Evolutionary conservation across 2,329 filamentous ascomycete species (phyloP), one percentile per base, ranked within the genome.

Genomic region (Scytalidium sp.): DNA sequence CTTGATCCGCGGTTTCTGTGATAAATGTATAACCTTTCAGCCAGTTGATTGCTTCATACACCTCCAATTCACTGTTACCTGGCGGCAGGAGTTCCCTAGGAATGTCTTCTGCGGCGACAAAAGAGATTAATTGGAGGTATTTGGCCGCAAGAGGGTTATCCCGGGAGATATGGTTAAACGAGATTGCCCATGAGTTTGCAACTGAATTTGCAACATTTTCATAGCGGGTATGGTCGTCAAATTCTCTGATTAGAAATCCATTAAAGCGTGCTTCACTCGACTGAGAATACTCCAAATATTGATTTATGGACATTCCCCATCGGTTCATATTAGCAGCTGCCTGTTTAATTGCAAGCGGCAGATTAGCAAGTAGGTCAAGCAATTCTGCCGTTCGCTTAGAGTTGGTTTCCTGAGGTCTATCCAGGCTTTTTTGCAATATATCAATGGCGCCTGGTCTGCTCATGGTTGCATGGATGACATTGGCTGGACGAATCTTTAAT

Each of bases 311-410:
- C 15, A 19, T 47, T 36, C 21, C 41, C 22, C 46, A 49, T 45
- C 49, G 42, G n/a, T 49, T 9, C 3, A 57, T 41, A 17, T 51
- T 55, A 13, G 55, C 53, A 3, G 45, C 46, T 11, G 53, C 53
- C 29, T 57, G 53, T 3, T 17, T 39, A 19, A 57, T 50, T 6
- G 53, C 53, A 6, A 57, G 49, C 17, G 50, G 50, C 17, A 57
- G 46, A 27, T 51, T 41, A n/a, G 29, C 25, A 41, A 56, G 49
- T 4, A 41, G 40, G 40, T 47, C 25, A 15, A 56, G 25, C n/a
- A 56, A 20, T 19, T 40, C 42, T 11, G 11, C 27, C 19, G 43
- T 27, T 25, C 50, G 43, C 19, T 48, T 27, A 2, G 20, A 19
- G 15, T 32, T 23, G 3, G 19, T 11, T 17, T 19, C 41, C 7